phyloP scores from a whole-genome alignment of 2,329 filamentous ascomycete genomes.

The Coniochaeta sp. region DNA sequence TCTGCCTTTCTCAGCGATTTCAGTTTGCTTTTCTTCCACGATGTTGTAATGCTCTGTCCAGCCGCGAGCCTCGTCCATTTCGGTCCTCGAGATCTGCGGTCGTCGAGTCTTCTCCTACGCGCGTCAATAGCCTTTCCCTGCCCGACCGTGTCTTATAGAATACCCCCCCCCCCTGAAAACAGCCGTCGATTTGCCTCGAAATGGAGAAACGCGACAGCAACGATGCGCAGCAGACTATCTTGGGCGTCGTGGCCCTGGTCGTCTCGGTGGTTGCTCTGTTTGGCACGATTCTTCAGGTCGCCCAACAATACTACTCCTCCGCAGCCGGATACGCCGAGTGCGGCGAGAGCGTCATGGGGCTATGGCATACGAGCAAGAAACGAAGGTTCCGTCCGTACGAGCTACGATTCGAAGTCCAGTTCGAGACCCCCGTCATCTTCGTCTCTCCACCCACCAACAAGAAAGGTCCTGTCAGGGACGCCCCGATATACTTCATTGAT shows the following conservation, averaged over 20 bases:
- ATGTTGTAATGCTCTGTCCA: neutral
- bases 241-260: conserved; percentile 36
- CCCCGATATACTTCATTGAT: conserved; percentile 27
- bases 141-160: neutral
- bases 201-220: neutral
- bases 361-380: conserved; percentile 33
- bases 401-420: conserved; percentile 41
- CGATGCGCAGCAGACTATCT: conserved; percentile 20
- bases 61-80: neutral
- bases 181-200: neutral
- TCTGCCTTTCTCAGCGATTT: neutral
- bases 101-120: neutral
- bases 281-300: conserved; percentile 37
- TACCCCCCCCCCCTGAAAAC: neutral
- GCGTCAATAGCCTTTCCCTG: neutral
- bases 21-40: neutral
- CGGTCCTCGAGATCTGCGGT: neutral
- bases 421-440: conserved; percentile 43
- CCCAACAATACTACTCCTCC: conserved; percentile 43
- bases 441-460: conserved; percentile 34
- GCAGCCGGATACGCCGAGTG: conserved; percentile 42
- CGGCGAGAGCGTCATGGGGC: conserved; percentile 38
- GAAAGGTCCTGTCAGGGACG: conserved; percentile 21
- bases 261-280: conserved; percentile 38
- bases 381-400: conserved; percentile 33